Evolutionary conservation across 176 grass and related monocot species (phyloP).

Genomic region (Aegilops speltoides): DNA sequence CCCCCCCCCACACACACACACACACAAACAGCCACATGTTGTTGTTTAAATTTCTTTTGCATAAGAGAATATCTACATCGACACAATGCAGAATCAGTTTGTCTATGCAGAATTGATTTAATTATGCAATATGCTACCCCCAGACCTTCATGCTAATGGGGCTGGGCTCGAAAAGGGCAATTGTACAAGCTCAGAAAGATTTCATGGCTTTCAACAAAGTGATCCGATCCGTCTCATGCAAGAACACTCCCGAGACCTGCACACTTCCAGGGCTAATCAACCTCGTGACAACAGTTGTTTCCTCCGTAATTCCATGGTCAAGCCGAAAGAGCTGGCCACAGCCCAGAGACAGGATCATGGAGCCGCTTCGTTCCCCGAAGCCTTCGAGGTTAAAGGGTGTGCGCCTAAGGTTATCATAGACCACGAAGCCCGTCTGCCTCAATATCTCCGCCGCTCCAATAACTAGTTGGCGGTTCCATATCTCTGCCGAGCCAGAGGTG

Average conservation of each 20-base stretch:
- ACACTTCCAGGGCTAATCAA: too few species aligned
- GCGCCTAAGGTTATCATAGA: not conserved
- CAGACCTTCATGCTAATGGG: too few species aligned
- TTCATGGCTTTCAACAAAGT: not conserved
- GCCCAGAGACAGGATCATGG: not conserved
- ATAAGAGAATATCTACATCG: too few species aligned
- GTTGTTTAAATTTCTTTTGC: too few species aligned
- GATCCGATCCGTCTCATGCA: not conserved
- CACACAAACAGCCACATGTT: too few species aligned
- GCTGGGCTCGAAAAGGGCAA: too few species aligned
- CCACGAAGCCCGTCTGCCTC: too few species aligned
- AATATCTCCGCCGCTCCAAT: not conserved
- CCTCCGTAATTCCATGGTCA: not conserved
- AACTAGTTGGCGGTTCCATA: not conserved
- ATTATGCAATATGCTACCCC: too few species aligned
- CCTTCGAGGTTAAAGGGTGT: not conserved
- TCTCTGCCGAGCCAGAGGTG: not conserved
- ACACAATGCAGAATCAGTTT: too few species aligned
- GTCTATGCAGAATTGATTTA: too few species aligned
- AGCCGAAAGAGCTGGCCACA: not conserved
- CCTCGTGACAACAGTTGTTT: not conserved
- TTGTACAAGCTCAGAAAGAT: not conserved
- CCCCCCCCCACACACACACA: too few species aligned
- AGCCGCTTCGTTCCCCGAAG: conserved; percentile 19
- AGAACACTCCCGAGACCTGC: not conserved